These are phyloP conservation scores for Schrenkiella parvula DNA, from an alignment of 345 rosid species.

Conservation along the genomic window DNA sequence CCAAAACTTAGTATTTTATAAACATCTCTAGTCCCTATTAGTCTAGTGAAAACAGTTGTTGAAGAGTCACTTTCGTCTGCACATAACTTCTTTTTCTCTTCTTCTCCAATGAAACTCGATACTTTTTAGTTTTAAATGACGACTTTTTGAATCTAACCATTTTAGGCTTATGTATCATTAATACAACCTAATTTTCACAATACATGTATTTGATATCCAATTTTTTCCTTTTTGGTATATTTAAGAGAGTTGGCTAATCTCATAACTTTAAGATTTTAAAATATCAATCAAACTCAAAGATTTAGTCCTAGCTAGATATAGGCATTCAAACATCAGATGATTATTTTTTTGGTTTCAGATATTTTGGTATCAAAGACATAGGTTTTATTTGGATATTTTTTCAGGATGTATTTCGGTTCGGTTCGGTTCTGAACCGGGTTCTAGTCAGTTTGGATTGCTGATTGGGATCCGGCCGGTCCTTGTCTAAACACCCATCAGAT, in stretches of 20 bases:
- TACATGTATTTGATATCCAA: not conserved
- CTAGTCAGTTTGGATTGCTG: no score
- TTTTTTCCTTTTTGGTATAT: not conserved
- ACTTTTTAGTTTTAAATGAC: not conserved
- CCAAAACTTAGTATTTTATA: not conserved
- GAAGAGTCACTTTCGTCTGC: not conserved
- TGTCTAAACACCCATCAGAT: no score
- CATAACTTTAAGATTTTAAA: not conserved
- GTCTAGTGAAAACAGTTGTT: not conserved
- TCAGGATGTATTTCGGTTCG: no score
- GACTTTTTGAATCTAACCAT: not conserved
- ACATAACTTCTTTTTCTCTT: not conserved
- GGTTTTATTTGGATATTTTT: no score
- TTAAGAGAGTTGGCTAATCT: not conserved
- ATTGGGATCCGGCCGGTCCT: no score
- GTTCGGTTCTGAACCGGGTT: no score
- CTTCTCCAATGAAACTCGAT: not conserved
- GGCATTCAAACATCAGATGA: no score
- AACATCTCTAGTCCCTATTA: not conserved
- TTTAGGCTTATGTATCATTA: not conserved
- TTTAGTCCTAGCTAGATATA: no score
- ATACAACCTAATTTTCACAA: not conserved
- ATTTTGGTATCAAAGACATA: no score
- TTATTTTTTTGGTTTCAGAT: no score
- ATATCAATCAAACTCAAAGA: not conserved